Evolutionary conservation across 345 rosid species (phyloP).

Genomic region (Brassica cretica): DNA sequence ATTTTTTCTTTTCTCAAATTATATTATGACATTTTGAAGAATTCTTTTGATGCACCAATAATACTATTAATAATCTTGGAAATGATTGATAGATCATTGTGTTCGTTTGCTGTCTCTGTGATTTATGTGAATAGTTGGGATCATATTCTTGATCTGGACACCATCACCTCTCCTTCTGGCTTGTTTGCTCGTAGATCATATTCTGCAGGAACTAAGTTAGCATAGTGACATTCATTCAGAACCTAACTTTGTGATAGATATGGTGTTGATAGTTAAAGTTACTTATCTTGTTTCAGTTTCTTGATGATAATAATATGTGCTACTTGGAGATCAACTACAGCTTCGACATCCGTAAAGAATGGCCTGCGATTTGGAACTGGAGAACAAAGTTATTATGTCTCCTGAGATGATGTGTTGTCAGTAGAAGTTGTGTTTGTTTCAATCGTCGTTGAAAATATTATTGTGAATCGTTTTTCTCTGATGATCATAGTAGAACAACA

Average conservation of each 20-base stretch:
- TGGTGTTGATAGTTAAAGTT: background rate
- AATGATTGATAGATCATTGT: background rate
- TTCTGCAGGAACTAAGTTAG: slow-evolving; percentile 72
- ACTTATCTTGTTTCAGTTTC: slow-evolving; percentile 47
- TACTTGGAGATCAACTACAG: slow-evolving; percentile 82
- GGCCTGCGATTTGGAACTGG: slow-evolving; percentile 48
- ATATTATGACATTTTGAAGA: background rate
- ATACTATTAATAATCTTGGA: too few relatives aligned
- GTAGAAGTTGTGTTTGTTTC: slow-evolving; percentile 37
- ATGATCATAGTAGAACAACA: slow-evolving; percentile 29
- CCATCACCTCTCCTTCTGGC: slow-evolving; percentile 61
- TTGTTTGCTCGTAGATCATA: slow-evolving; percentile 71
- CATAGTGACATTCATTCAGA: slow-evolving; percentile 7
- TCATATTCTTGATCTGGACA: slow-evolving; percentile 9
- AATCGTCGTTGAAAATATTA: slow-evolving; percentile 34
- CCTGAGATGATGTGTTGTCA: slow-evolving; percentile 28
- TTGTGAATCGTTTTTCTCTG: slow-evolving; percentile 17
- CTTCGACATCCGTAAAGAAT: slow-evolving; percentile 72
- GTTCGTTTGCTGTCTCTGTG: background rate
- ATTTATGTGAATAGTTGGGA: background rate
- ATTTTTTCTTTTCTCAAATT: background rate
- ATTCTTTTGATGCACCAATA: background rate
- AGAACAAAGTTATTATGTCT: background rate
- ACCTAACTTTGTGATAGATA: background rate
- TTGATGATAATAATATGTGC: slow-evolving; percentile 79